Percentiles rank a stretch among this genome's conserved stretches.
Evolutionary conservation across 306 rosid species (phyloP).

Genomic region (Crotalaria pallida): DNA sequence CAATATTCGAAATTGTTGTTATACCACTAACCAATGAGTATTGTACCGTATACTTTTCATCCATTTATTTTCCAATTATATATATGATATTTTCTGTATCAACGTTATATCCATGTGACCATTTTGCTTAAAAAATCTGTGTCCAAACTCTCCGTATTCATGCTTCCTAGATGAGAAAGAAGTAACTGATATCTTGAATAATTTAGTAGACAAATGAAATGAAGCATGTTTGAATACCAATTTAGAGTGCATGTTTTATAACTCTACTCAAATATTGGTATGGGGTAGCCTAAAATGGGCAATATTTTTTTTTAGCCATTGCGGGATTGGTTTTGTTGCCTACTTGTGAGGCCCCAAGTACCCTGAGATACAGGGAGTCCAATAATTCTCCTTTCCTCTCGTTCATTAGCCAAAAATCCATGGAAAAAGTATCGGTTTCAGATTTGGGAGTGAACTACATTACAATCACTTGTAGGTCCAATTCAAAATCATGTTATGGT

Average conservation of each 20-base stretch:
- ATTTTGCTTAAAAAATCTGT: too few relatives aligned
- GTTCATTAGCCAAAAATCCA: background rate
- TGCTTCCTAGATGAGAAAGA: conserved; percentile 24
- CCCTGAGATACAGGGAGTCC: background rate
- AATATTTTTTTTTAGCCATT: background rate
- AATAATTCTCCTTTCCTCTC: background rate
- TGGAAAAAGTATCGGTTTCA: background rate
- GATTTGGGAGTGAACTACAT: background rate
- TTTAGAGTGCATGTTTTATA: background rate
- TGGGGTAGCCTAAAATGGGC: too few relatives aligned
- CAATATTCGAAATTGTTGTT: too few relatives aligned
- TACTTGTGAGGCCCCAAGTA: background rate
- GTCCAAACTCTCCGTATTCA: too few relatives aligned
- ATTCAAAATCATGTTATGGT: conserved; percentile 5
- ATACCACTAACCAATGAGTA: too few relatives aligned
- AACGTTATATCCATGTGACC: too few relatives aligned
- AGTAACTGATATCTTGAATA: conserved; percentile 11
- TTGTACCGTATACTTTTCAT: too few relatives aligned
- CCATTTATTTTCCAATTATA: too few relatives aligned
- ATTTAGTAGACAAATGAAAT: conserved; percentile 21
- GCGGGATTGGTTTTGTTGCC: background rate
- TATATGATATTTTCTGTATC: too few relatives aligned
- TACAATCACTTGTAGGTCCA: conserved; percentile 9
- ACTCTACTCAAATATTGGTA: background rate
- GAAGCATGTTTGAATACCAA: background rate